Evolutionary conservation across 768 basidiomycete species (phyloP).

Genomic region (Auricularia heimuer): DNA sequence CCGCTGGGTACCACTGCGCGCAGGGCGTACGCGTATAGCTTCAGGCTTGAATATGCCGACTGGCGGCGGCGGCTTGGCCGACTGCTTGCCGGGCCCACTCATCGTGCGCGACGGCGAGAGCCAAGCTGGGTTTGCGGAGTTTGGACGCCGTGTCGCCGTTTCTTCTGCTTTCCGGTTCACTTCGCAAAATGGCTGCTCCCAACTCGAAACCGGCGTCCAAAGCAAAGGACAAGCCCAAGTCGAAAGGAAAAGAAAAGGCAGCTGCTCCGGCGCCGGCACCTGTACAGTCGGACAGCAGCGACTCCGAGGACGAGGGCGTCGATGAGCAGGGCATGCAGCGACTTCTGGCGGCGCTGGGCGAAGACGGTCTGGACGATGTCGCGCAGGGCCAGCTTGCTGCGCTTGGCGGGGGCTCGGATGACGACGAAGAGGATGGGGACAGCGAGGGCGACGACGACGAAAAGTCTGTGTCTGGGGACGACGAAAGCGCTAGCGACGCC

Average conservation of each 20-base stretch:
- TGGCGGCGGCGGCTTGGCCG: background rate
- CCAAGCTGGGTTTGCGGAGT: background rate
- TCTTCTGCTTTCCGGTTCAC: no score
- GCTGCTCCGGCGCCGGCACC: background rate
- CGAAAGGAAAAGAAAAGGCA: no score
- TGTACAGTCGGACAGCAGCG: slow-evolving; percentile 4
- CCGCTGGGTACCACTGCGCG: background rate
- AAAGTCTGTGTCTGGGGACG: slow-evolving; percentile 20
- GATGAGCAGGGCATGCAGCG: slow-evolving; percentile 50
- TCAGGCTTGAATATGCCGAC: slow-evolving; percentile 22
- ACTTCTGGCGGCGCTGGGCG: slow-evolving; percentile 48
- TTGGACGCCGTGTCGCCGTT: background rate
- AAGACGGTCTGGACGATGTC: slow-evolving; percentile 57
- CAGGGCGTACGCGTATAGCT: slow-evolving; percentile 17
- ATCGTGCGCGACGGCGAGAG: background rate
- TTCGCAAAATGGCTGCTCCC: no score
- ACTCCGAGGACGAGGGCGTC: slow-evolving; percentile 34
- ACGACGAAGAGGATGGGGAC: slow-evolving; percentile 19
- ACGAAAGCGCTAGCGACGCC: slow-evolving; percentile 20
- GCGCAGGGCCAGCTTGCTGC: slow-evolving; percentile 45
- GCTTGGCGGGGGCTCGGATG: slow-evolving; percentile 25
- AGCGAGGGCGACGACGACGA: slow-evolving; percentile 13
- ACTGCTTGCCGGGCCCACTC: background rate
- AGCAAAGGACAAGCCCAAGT: no score
- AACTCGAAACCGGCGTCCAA: no score